A percentile compares a stretch with the other conserved stretches of the same genome.
Evolutionary conservation across 768 basidiomycete genomes (phyloP).

Genomic region (Suillus subluteus): DNA sequence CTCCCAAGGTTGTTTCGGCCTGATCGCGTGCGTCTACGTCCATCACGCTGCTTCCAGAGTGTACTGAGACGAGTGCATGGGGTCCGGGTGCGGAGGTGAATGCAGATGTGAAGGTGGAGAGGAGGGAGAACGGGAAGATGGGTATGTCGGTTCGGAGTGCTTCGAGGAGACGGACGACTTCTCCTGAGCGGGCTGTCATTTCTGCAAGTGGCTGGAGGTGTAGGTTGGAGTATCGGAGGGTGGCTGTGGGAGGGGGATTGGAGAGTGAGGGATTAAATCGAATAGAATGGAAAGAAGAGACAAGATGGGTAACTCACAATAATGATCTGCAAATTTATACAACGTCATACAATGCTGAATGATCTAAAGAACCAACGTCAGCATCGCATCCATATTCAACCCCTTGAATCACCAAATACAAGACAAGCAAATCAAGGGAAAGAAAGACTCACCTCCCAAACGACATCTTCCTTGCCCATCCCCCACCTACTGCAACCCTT

Average conservation of each 20-base stretch:
- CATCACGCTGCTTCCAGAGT: slow-evolving; percentile 14
- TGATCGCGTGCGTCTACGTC: slow-evolving; percentile 49
- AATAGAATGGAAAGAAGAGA: no score
- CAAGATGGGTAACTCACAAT: slow-evolving; percentile 48
- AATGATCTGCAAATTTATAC: slow-evolving; percentile 67
- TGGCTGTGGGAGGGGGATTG: neutral
- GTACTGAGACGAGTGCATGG: slow-evolving; percentile 15
- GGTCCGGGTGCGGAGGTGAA: slow-evolving; percentile 11
- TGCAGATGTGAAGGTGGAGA: slow-evolving; percentile 16
- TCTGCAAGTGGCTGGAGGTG: slow-evolving; percentile 63
- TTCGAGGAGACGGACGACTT: slow-evolving; percentile 71
- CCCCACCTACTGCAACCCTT: neutral
- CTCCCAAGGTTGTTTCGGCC: slow-evolving; percentile 84
- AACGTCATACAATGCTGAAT: slow-evolving; percentile 61
- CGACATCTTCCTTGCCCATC: slow-evolving; percentile 9
- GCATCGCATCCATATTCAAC: slow-evolving; percentile 15
- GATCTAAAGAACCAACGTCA: slow-evolving; percentile 44
- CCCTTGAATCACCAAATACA: neutral
- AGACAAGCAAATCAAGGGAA: no score
- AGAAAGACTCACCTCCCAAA: slow-evolving; percentile 5
- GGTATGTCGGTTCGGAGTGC: slow-evolving; percentile 22
- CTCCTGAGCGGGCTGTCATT: slow-evolving; percentile 68
- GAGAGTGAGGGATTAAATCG: no score
- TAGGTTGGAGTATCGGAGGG: slow-evolving; percentile 46
- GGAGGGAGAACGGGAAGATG: slow-evolving; percentile 19